Percentiles rank a stretch among this genome's conserved stretches.
Conservation (phyloP, 1,139 yeast genomes). For the Geotrichum macrosporum region DNA sequence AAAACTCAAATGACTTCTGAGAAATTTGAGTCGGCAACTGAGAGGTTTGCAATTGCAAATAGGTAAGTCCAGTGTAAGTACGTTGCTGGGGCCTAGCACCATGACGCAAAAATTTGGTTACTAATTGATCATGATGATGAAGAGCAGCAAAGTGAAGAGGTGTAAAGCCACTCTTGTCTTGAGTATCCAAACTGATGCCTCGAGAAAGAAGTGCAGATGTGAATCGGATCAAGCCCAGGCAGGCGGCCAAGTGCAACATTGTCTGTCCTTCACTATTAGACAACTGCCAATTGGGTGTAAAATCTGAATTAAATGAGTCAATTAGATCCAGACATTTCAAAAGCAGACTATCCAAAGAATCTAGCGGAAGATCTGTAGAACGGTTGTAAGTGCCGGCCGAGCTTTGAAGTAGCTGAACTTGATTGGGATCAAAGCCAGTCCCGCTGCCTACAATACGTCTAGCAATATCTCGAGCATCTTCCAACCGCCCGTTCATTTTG, state of each 20-base stretch:
- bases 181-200: constrained; percentile 67
- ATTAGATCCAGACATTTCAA: constrained; percentile 61
- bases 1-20: constrained; percentile 17
- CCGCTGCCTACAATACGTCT: constrained; percentile 55
- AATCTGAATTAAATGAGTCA: constrained; percentile 52
- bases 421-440: constrained; percentile 20
- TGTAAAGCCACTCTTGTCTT: constrained; percentile 70
- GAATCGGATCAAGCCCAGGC: constrained; percentile 59
- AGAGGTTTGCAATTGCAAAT: constrained; percentile 48
- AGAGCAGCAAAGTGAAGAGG: constrained; percentile 80
- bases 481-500: constrained; percentile 87
- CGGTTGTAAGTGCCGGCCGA: constrained; percentile 8
- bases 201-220: constrained; percentile 59
- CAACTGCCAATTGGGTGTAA: constrained; percentile 67
- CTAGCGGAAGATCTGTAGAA: constrained; percentile 34
- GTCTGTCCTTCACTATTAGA: constrained; percentile 76
- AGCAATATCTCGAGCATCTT: constrained; percentile 85
- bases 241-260: constrained; percentile 70
- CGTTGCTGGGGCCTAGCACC: constrained; percentile 56
- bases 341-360: constrained; percentile 56
- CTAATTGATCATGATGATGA: constrained; percentile 58
- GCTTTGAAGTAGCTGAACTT: constrained; percentile 5
- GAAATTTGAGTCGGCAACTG: constrained; percentile 5
- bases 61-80: constrained; percentile 49
- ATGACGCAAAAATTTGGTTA: constrained; percentile 52